Conservation (phyloP, 192 early-diverging fungal genomes). For the Coemansia sp. region DNA sequence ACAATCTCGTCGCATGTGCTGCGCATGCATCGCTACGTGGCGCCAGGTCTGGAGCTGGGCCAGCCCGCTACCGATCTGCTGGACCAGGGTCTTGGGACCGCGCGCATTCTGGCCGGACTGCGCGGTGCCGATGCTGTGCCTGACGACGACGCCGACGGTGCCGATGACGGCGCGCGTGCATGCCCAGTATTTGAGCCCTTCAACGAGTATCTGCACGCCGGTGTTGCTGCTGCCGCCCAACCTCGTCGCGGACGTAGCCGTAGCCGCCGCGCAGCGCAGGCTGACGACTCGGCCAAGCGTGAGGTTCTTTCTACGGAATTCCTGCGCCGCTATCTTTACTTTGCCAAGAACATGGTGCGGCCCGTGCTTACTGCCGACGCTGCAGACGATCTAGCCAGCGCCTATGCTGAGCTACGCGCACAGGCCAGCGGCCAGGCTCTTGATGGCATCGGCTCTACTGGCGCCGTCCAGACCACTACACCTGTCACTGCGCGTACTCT, state of each 20-base stretch:
- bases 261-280: constrained; percentile 28
- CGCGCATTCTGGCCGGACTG: constrained; percentile 32
- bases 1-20: constrained; percentile 89
- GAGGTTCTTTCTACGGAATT: constrained; percentile 82
- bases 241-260: constrained; percentile 31
- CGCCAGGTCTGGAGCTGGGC: constrained; percentile 82
- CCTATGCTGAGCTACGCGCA: constrained; percentile 83
- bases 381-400: constrained; percentile 75
- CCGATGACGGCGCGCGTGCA: constrained; percentile 24
- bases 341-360: constrained; percentile 82
- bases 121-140: constrained; percentile 50
- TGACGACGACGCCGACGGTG: constrained; percentile 2
- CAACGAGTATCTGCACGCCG: constrained; percentile 80
- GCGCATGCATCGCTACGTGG: constrained; percentile 91
- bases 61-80: constrained; percentile 52
- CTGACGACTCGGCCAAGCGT: constrained; percentile 38
- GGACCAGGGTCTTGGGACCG: constrained; percentile 42
- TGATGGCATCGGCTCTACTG: constrained; percentile 52
- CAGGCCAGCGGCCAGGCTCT: constrained; percentile 58
- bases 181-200: constrained; percentile 84
- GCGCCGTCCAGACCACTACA: constrained; percentile 79
- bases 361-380: constrained; percentile 83
- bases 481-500: constrained; percentile 98
- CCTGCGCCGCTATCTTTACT: constrained; percentile 93
- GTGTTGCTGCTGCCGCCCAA: constrained; percentile 54